Conservation (phyloP, 2,329 filamentous ascomycete species). For the Colletotrichum sp. region DNA sequence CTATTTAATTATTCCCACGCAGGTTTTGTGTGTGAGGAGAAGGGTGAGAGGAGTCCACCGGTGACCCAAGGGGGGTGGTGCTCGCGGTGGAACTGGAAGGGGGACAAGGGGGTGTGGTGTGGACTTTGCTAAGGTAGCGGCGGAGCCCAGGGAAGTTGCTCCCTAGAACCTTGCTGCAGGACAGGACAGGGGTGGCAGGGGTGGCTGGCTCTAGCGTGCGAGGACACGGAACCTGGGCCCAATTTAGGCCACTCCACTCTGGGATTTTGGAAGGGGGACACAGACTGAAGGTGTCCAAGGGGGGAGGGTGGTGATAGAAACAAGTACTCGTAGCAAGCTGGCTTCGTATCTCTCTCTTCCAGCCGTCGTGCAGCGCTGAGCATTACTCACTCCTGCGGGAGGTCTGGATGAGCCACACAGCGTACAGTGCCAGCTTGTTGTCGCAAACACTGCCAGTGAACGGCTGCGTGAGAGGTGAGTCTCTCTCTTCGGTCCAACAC, state of each 20-base stretch:
- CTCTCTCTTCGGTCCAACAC: background rate
- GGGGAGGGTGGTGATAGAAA: background rate
- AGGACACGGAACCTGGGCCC: background rate
- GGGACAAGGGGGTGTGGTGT: background rate
- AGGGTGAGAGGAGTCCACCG: background rate
- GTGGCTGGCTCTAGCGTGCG: background rate
- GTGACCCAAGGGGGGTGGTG: background rate
- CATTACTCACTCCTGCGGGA: constrained; percentile 6
- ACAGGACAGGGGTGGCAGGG: background rate
- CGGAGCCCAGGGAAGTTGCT: background rate
- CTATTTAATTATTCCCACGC: constrained; percentile 18
- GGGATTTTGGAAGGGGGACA: background rate
- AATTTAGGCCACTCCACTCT: background rate
- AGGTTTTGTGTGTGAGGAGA: constrained; percentile 13
- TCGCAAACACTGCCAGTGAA: background rate
- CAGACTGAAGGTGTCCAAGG: background rate
- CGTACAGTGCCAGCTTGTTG: background rate
- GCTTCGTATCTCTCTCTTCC: background rate
- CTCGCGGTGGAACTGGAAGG: background rate
- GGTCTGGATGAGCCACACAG: background rate
- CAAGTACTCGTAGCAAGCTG: background rate
- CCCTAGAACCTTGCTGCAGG: background rate
- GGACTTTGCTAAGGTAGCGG: background rate
- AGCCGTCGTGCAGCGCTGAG: background rate
- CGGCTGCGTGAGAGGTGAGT: background rate